These are phyloP conservation scores for Vaccinium myrtillus DNA, from an alignment of 148 eudicot species.

Conservation along the genomic window DNA sequence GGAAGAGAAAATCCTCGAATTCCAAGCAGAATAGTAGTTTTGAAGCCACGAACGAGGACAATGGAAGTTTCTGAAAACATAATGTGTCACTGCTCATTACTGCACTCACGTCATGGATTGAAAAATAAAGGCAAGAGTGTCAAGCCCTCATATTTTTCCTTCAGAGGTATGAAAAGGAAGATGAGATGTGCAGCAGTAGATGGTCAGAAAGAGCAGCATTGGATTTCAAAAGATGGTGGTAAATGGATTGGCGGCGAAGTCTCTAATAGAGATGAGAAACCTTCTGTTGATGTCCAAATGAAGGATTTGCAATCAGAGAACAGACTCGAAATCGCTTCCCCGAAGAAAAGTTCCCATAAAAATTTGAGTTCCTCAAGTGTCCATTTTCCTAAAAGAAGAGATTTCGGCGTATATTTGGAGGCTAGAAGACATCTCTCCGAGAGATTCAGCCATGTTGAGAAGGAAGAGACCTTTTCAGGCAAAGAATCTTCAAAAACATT, in stretches of 20 bases:
- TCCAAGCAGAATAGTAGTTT: constrained; percentile 26
- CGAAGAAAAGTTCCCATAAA: not conserved
- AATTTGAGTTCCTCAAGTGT: constrained; percentile 16
- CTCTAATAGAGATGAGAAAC: not conserved
- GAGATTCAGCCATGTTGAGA: constrained; percentile 22
- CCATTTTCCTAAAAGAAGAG: constrained; percentile 13
- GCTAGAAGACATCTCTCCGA: constrained; percentile 41
- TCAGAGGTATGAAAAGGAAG: constrained; percentile 25
- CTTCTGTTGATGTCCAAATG: constrained; percentile 6
- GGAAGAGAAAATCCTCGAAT: constrained; percentile 8
- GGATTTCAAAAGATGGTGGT: not conserved
- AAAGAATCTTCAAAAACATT: constrained; percentile 27
- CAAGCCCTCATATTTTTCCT: constrained; percentile 21
- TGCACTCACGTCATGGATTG: constrained; percentile 1
- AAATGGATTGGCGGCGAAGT: not conserved
- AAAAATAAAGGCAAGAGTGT: constrained; percentile 9
- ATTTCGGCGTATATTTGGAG: constrained; percentile 30
- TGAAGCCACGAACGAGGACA: constrained; percentile 7
- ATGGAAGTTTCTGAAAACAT: constrained; percentile 12
- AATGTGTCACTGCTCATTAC: constrained; percentile 28
- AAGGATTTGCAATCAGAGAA: not conserved
- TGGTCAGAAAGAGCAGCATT: constrained; percentile 11
- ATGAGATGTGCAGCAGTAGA: constrained; percentile 19
- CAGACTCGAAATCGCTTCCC: not conserved
- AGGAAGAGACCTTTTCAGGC: not conserved